Percentiles rank a stretch among this genome's conserved stretches.
These are phyloP conservation scores for Thielaviopsis euricoi DNA, from an alignment of 2,329 filamentous ascomycete species.

Conservation along the genomic window DNA sequence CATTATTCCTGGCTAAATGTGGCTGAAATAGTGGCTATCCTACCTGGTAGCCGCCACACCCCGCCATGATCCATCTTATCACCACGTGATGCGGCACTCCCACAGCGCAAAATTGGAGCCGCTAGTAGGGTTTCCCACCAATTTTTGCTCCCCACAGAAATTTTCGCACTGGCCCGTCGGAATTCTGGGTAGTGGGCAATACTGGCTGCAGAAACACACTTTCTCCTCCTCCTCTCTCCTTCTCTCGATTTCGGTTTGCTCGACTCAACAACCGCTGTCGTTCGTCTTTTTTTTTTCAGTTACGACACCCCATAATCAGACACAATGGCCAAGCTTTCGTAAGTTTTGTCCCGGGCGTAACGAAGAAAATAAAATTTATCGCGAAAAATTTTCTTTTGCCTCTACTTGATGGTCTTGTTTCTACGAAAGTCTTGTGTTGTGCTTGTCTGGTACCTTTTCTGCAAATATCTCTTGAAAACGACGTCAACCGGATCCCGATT, in stretches of 20 bases:
- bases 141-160: slow-evolving; percentile 7
- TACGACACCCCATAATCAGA: slow-evolving; percentile 23
- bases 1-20: background rate
- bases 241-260: slow-evolving; percentile 2
- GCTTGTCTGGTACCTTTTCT: background rate
- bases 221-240: slow-evolving; percentile 2
- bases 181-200: slow-evolving; percentile 6
- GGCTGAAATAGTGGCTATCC: background rate
- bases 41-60: background rate
- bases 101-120: slow-evolving; percentile 1
- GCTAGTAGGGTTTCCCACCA: slow-evolving; percentile 9
- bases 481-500: background rate
- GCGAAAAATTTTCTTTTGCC: slow-evolving; percentile 3
- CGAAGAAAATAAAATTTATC: background rate
- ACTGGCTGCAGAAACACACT: slow-evolving; percentile 6
- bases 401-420: background rate
- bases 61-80: background rate
- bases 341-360: slow-evolving; percentile 22
- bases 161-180: slow-evolving; percentile 3
- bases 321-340: slow-evolving; percentile 49
- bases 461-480: background rate
- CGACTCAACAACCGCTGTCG: slow-evolving; percentile 10
- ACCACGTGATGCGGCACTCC: background rate
- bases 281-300: slow-evolving; percentile 11
- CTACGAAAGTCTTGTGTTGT: background rate